Evolutionary conservation across 805 yeast genomes (phyloP), one percentile per base, ranked within the genome.

Genomic region (Ogataea allantospora): DNA sequence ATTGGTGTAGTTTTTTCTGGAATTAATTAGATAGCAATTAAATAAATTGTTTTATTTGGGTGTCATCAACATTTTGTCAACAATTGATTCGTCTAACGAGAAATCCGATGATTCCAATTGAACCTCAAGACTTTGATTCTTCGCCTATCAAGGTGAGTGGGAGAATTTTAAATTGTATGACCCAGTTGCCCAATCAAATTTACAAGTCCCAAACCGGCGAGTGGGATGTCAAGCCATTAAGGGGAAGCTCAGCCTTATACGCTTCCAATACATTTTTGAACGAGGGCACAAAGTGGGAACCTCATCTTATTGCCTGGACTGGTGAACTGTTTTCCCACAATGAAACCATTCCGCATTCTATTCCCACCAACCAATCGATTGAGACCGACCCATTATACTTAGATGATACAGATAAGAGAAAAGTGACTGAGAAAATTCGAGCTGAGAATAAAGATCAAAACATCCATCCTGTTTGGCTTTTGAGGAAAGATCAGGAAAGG

Each of bases 261-360:
- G 80, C 95, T 3, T 78, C 95, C 12, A 75, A 85, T 43, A 71
- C 74, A 43, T 80, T 75, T 54, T 64, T 88, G 35, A 70, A 68
- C 34, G 75, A 75, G 40, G 77, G 78, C 30, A 75, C 89, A 0
- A 75, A 79, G 15, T 91, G 96, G 93, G 95, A 88, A 45, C 81
- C 89, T 30, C 86, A 88, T 48, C 65, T 87, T 34, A 79, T 93
- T 35, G 97, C 88, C 1, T 93, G 99, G 99, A 85, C 97, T 0
- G 99, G 99, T 30, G 98, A 88, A 60, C 68, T 93, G 44, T 60
- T 62, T 32, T 50, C 57, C 11, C 35, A 49, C 18, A 44, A 57
- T 35, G 59, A 53, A 35, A 27, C 47, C 2, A 39, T 42, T 8
- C 58, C 60, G 12, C 51, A 53, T 21, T 40, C 54, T 2, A 57